phyloP scores from a whole-genome alignment of 2,329 filamentous ascomycete genomes.

The Bipolaris victoriae region DNA sequence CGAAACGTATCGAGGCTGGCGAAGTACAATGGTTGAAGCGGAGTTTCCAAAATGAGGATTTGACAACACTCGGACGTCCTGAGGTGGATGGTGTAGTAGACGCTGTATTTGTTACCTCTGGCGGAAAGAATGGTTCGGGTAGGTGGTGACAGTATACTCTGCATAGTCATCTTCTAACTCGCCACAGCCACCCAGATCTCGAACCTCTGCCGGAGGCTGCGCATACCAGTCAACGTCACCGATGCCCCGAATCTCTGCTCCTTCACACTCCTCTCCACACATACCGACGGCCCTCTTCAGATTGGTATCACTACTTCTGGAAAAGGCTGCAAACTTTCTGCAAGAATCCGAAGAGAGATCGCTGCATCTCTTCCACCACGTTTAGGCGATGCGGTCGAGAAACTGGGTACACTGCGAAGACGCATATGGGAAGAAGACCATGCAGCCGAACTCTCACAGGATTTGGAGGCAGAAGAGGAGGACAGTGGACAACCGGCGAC shows the following conservation, averaged over 20 bases:
- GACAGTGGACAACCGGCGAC: slow-evolving; percentile 75
- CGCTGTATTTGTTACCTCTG: slow-evolving; percentile 83
- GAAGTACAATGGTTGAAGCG: slow-evolving; percentile 70
- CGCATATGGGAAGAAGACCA: slow-evolving; percentile 57
- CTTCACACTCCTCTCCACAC: slow-evolving; percentile 86
- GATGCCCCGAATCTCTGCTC: slow-evolving; percentile 87
- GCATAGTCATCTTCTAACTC: slow-evolving; percentile 14
- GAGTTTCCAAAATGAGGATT: slow-evolving; percentile 71
- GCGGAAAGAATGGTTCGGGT: slow-evolving; percentile 58
- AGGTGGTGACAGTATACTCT: slow-evolving; percentile 12
- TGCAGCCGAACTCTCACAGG: slow-evolving; percentile 55
- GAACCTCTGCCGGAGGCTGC: slow-evolving; percentile 73
- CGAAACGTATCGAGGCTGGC: slow-evolving; percentile 69
- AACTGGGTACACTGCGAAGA: slow-evolving; percentile 66
- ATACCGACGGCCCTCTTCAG: slow-evolving; percentile 89
- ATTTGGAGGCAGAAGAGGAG: slow-evolving; percentile 61
- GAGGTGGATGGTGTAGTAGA: slow-evolving; percentile 83
- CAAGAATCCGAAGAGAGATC: slow-evolving; percentile 86
- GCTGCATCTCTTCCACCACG: slow-evolving; percentile 76
- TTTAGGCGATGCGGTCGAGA: slow-evolving; percentile 77
- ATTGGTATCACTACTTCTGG: slow-evolving; percentile 96
- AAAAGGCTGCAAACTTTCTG: slow-evolving; percentile 90
- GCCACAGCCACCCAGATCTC: slow-evolving; percentile 70
- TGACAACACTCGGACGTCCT: slow-evolving; percentile 77
- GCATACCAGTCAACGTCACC: slow-evolving; percentile 91